phyloP scores from a whole-genome alignment of 2,329 filamentous ascomycete species.

The Helminthosporium solani region DNA sequence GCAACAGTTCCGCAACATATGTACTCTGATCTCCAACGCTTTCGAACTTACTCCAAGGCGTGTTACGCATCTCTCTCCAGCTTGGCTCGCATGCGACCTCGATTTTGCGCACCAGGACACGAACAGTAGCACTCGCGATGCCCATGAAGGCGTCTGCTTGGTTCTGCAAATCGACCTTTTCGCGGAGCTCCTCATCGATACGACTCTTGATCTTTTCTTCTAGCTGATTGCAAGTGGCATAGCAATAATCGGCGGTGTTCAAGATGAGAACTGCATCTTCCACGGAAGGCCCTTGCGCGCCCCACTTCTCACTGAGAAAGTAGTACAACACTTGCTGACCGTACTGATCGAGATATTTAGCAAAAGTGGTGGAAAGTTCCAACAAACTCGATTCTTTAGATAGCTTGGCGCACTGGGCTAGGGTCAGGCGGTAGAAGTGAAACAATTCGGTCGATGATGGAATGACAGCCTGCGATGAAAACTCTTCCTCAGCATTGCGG shows the following conservation, averaged over 20 bases:
- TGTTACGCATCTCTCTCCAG: slow-evolving; percentile 98
- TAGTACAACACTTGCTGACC: slow-evolving; percentile 86
- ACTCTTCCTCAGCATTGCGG: slow-evolving; percentile 83
- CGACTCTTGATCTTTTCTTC: slow-evolving; percentile 92
- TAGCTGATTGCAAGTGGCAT: slow-evolving; percentile 85
- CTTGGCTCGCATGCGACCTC: slow-evolving; percentile 79
- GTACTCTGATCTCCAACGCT: slow-evolving; percentile 90
- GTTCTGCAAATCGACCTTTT: slow-evolving; percentile 80
- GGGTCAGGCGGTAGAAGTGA: slow-evolving; percentile 89
- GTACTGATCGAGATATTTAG: slow-evolving; percentile 93
- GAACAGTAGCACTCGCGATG: slow-evolving; percentile 83
- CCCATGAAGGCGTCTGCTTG: slow-evolving; percentile 95
- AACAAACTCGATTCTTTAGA: slow-evolving; percentile 86
- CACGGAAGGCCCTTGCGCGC: slow-evolving; percentile 59
- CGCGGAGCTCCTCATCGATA: slow-evolving; percentile 75
- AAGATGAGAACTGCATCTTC: slow-evolving; percentile 83
- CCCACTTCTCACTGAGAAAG: slow-evolving; percentile 62
- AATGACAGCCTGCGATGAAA: slow-evolving; percentile 85
- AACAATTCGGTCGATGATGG: slow-evolving; percentile 94
- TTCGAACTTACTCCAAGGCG: slow-evolving; percentile 91
- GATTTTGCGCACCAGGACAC: slow-evolving; percentile 79
- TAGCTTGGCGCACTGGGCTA: slow-evolving; percentile 93
- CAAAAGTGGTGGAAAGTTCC: slow-evolving; percentile 81
- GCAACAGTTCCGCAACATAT: slow-evolving; percentile 81
- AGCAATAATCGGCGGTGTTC: slow-evolving; percentile 98